These are phyloP conservation scores for Wickerhamomyces tratensis DNA, from an alignment of 805 yeast species.

Conservation along the genomic window DNA sequence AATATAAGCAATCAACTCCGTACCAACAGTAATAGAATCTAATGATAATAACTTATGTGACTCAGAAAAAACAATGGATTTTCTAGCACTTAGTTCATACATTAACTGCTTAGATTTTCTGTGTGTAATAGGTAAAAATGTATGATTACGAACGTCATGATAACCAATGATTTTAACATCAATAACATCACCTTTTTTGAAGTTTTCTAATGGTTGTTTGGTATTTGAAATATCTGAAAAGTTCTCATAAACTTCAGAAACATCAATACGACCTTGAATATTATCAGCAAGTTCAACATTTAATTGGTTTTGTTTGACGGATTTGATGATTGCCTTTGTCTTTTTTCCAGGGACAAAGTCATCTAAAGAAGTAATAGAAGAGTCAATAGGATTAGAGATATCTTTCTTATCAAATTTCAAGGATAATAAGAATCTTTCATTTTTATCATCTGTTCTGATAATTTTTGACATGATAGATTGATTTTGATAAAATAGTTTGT, in stretches of 20 bases:
- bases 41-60: slow-evolving; percentile 24
- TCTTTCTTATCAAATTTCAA: slow-evolving; percentile 25
- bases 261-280: slow-evolving; percentile 70
- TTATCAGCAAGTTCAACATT: slow-evolving; percentile 71
- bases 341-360: slow-evolving; percentile 52
- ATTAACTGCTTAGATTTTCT: slow-evolving; percentile 44
- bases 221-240: slow-evolving; percentile 45
- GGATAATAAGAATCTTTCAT: slow-evolving; percentile 62
- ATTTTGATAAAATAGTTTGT: slow-evolving; percentile 43
- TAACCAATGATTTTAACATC: slow-evolving; percentile 65
- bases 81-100: slow-evolving; percentile 54
- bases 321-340: slow-evolving; percentile 50
- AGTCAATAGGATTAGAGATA: slow-evolving; percentile 53
- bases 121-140: slow-evolving; percentile 57
- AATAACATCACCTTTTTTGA: slow-evolving; percentile 47
- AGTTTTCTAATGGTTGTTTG: slow-evolving; percentile 47
- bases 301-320: slow-evolving; percentile 64
- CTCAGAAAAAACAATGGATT: slow-evolving; percentile 25
- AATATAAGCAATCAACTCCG: slow-evolving; percentile 47
- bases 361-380: slow-evolving; percentile 31
- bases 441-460: slow-evolving; percentile 55
- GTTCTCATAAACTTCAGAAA: slow-evolving; percentile 54
- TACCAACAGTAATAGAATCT: slow-evolving; percentile 38
- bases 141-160: slow-evolving; percentile 62
- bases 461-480: slow-evolving; percentile 70